A percentile compares a stretch with the other conserved stretches of the same genome.
phyloP scores from a whole-genome alignment of 192 early-diverging fungal species.

The Backusella australiensis region DNA sequence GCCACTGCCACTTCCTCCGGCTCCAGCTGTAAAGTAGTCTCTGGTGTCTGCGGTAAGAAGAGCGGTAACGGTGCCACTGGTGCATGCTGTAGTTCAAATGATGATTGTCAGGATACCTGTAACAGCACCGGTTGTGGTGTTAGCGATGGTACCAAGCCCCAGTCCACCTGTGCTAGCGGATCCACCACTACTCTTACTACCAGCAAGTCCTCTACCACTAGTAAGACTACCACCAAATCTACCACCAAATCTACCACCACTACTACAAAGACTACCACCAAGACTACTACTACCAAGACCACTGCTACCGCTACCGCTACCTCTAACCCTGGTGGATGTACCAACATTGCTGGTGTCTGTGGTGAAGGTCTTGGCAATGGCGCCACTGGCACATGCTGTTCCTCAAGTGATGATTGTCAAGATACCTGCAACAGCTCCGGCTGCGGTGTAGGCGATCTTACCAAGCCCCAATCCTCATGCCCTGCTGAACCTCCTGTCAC shows the following conservation, averaged over 20 bases:
- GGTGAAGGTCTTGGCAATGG: not conserved
- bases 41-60: not conserved
- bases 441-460: not conserved
- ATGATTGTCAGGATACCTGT: not conserved
- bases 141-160: not conserved
- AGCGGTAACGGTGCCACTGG: not conserved
- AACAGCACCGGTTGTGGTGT: not conserved
- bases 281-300: not conserved
- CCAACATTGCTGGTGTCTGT: not conserved
- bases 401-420: not conserved
- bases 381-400: not conserved
- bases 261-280: not conserved
- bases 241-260: not conserved
- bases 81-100: not conserved
- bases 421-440: not conserved
- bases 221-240: not conserved
- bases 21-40: not conserved
- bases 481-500: not conserved
- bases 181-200: not conserved
- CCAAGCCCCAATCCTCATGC: not conserved
- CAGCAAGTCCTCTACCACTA: not conserved
- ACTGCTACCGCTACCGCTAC: not conserved
- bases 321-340: not conserved
- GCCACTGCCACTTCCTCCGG: not conserved
- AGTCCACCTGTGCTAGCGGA: constrained; percentile 5